phyloP scores from a whole-genome alignment of 495 filamentous ascomycete genomes.

The Talaromyces wortmannii region DNA sequence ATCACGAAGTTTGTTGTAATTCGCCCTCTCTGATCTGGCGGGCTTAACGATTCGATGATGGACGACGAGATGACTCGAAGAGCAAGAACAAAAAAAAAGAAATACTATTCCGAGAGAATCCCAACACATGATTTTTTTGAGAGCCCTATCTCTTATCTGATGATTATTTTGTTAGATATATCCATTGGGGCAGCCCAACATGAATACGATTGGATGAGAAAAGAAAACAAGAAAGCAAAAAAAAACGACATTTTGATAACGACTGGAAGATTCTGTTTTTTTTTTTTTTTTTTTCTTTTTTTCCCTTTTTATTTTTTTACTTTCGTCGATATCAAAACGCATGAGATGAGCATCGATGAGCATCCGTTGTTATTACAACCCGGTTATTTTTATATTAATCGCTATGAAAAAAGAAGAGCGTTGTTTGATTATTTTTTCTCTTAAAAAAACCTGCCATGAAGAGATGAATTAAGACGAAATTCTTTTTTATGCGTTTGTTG shows the following conservation, averaged over 20 bases:
- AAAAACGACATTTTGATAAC: background rate
- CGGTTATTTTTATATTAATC: background rate
- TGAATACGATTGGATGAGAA: slow-evolving; percentile 6
- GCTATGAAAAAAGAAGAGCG: too few relatives aligned
- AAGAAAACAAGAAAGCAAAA: background rate
- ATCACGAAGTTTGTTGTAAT: slow-evolving; percentile 6
- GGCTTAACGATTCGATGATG: slow-evolving; percentile 47
- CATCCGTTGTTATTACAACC: background rate
- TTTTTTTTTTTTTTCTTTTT: slow-evolving; percentile 11
- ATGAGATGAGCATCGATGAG: background rate
- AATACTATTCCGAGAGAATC: slow-evolving; percentile 1
- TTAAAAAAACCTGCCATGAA: background rate
- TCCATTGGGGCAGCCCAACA: slow-evolving; percentile 41
- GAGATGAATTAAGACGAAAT: background rate
- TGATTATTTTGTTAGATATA: slow-evolving; percentile 32
- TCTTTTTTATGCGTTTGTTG: background rate
- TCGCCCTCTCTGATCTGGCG: background rate
- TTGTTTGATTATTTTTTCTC: background rate
- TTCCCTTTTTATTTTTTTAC: slow-evolving; percentile 11
- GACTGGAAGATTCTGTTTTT: background rate
- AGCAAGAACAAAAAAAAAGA: slow-evolving; percentile 31
- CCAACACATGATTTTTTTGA: slow-evolving; percentile 5
- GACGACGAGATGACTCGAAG: slow-evolving; percentile 49
- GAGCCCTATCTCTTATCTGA: background rate
- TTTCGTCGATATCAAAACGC: slow-evolving; percentile 8